Percentiles rank a stretch among this genome's conserved stretches.
These are phyloP conservation scores for Salvia rosmarinus DNA, from an alignment of 257 asterid species.

Conservation along the genomic window DNA sequence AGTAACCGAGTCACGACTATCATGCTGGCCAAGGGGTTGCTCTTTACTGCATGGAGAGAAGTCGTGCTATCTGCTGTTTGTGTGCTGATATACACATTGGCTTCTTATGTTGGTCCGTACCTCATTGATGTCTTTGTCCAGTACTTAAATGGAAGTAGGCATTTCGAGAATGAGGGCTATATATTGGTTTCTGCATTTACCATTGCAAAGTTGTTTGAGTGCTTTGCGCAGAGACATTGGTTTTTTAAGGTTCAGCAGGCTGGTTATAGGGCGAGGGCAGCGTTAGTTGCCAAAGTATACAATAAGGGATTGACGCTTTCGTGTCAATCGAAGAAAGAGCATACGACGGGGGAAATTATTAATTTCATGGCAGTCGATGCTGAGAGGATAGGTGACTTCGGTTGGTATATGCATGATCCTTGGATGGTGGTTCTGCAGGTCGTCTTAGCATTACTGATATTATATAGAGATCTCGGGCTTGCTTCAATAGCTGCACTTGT, in stretches of 20 bases:
- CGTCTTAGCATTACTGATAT: conserved; percentile 57
- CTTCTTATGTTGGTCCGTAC: conserved; percentile 78
- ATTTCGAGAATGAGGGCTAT: conserved; percentile 58
- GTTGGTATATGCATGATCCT: conserved; percentile 87
- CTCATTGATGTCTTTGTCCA: conserved; percentile 79
- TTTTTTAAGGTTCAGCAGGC: conserved; percentile 73
- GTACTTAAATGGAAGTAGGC: conserved; percentile 61
- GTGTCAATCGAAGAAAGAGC: conserved; percentile 71
- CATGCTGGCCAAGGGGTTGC: conserved; percentile 72
- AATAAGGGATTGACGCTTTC: conserved; percentile 75
- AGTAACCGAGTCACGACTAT: conserved; percentile 54
- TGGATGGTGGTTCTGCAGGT: conserved; percentile 79
- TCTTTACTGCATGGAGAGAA: conserved; percentile 58
- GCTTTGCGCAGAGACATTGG: conserved; percentile 76
- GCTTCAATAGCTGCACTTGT: conserved; percentile 67
- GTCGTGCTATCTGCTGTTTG: conserved; percentile 52
- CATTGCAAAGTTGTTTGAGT: conserved; percentile 70
- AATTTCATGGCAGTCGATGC: conserved; percentile 91
- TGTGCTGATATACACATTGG: conserved; percentile 49
- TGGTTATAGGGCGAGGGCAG: conserved; percentile 80
- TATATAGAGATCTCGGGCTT: conserved; percentile 76
- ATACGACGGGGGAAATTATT: conserved; percentile 79
- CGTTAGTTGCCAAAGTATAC: conserved; percentile 73
- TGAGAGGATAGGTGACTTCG: conserved; percentile 76
- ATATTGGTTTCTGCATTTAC: conserved; percentile 59